phyloP scores from a whole-genome alignment of 1,284 basidiomycete genomes.

The Pyrrhoderma lamaoense region DNA sequence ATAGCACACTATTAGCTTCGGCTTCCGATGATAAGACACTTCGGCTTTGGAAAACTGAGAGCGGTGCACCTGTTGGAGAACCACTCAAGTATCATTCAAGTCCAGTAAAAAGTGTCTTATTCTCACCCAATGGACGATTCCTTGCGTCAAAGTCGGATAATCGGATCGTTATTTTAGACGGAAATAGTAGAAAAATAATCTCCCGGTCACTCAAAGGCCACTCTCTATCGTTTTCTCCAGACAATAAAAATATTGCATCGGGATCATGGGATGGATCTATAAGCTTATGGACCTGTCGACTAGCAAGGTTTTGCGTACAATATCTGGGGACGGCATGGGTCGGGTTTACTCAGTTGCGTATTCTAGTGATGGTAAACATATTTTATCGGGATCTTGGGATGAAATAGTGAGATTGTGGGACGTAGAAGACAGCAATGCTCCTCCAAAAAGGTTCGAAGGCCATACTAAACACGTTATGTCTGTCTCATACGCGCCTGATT shows the following conservation, averaged over 20 bases:
- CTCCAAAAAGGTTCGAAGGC: constrained; percentile 50
- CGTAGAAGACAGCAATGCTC: constrained; percentile 49
- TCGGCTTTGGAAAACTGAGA: constrained; percentile 7
- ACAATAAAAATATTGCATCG: too few species aligned
- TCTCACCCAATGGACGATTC: neutral
- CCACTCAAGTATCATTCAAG: neutral
- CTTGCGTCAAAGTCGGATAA: constrained; percentile 1
- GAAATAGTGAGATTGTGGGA: constrained; percentile 75
- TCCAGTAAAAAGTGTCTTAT: neutral
- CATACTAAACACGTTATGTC: constrained; percentile 44
- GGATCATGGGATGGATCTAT: too few species aligned
- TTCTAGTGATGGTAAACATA: constrained; percentile 22
- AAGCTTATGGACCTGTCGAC: too few species aligned
- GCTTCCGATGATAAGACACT: too few species aligned
- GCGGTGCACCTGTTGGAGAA: neutral
- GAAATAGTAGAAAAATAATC: neutral
- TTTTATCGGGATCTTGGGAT: constrained; percentile 82
- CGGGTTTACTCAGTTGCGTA: neutral
- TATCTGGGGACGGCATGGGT: neutral
- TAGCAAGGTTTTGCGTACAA: neutral
- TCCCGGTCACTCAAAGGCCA: neutral
- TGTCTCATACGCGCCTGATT: constrained; percentile 1
- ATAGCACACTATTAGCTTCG: too few species aligned
- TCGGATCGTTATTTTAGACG: neutral
- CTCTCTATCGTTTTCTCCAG: too few species aligned